These are phyloP conservation scores for Penicillium rolfsii DNA, from an alignment of 2,329 filamentous ascomycete genomes.

Conservation along the genomic window DNA sequence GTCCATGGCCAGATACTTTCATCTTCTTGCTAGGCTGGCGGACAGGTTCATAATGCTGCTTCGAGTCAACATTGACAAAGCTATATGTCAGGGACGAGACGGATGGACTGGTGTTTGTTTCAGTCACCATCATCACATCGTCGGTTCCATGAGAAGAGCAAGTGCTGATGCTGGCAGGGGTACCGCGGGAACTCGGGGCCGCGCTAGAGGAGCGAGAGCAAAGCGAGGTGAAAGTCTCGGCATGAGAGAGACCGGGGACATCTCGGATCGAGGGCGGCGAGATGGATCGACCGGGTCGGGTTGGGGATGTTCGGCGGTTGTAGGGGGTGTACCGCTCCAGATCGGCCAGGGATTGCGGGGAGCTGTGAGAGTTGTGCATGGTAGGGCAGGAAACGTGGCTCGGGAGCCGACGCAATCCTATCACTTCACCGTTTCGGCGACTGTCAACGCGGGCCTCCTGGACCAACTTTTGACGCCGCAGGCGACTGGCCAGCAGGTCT, in stretches of 20 bases:
- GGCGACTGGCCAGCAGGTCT: conserved; percentile 40
- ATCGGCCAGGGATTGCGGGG: conserved; percentile 36
- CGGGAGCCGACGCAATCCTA: conserved; percentile 33
- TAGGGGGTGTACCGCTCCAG: conserved; percentile 44
- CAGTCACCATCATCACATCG: conserved; percentile 42
- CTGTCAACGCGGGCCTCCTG: conserved; percentile 34
- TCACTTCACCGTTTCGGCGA: conserved; percentile 24
- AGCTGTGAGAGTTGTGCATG: conserved; percentile 39
- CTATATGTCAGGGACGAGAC: conserved; percentile 37
- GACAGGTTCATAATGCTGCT: conserved; percentile 32
- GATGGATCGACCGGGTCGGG: conserved; percentile 42
- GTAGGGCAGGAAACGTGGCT: conserved; percentile 35
- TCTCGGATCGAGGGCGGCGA: conserved; percentile 51
- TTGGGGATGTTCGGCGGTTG: conserved; percentile 42
- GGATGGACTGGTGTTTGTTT: conserved; percentile 39
- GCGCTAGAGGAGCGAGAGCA: conserved; percentile 50
- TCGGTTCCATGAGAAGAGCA: conserved; percentile 41
- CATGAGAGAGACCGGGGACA: conserved; percentile 47
- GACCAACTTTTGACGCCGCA: conserved; percentile 40
- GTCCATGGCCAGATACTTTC: conserved; percentile 37
- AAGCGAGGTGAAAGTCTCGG: conserved; percentile 46
- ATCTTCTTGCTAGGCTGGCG: conserved; percentile 49
- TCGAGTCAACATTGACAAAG: conserved; percentile 42
- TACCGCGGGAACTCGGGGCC: conserved; percentile 49
- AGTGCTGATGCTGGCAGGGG: conserved; percentile 48